phyloP scores from a whole-genome alignment of 2,329 filamentous ascomycete genomes.

The Diplodia seriata region DNA sequence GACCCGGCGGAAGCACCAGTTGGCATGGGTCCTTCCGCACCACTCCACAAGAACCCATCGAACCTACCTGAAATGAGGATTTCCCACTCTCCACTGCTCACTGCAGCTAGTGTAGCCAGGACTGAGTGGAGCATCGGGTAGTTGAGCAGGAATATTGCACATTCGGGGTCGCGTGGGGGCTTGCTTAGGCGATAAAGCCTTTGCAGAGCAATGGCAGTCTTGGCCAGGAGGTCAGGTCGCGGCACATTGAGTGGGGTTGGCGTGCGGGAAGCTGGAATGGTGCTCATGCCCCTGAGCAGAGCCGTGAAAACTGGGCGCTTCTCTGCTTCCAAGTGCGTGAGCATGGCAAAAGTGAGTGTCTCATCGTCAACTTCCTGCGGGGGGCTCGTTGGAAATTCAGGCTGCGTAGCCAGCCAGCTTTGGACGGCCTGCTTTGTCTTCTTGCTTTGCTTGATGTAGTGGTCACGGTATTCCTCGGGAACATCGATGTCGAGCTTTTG shows the following conservation, averaged over 20 bases:
- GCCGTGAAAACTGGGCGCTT: conserved; percentile 84
- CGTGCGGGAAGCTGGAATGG: conserved; percentile 62
- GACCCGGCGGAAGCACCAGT: conserved; percentile 35
- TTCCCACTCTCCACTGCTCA: conserved; percentile 94
- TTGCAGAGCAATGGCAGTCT: conserved; percentile 79
- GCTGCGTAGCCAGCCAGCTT: conserved; percentile 84
- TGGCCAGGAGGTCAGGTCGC: conserved; percentile 75
- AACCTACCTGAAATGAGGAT: conserved; percentile 93
- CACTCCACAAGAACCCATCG: conserved; percentile 94
- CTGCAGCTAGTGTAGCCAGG: conserved; percentile 83
- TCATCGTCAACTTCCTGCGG: conserved; percentile 93
- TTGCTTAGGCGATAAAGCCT: conserved; percentile 78
- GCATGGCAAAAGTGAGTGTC: conserved; percentile 89
- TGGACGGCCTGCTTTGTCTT: conserved; percentile 93
- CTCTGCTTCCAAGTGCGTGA: conserved; percentile 80
- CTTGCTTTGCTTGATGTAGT: conserved; percentile 89
- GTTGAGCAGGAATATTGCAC: conserved; percentile 83
- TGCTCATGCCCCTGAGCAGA: conserved; percentile 68
- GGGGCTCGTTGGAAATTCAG: conserved; percentile 73
- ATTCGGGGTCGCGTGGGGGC: conserved; percentile 82
- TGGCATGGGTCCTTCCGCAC: conserved; percentile 68
- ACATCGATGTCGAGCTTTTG: conserved; percentile 92
- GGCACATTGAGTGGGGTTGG: conserved; percentile 69
- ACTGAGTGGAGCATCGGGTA: conserved; percentile 84
- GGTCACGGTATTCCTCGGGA: conserved; percentile 88